Evolutionary conservation across 257 asterid species (phyloP), one percentile per base, ranked within the genome.

Genomic region (Lycium ferocissimum): DNA sequence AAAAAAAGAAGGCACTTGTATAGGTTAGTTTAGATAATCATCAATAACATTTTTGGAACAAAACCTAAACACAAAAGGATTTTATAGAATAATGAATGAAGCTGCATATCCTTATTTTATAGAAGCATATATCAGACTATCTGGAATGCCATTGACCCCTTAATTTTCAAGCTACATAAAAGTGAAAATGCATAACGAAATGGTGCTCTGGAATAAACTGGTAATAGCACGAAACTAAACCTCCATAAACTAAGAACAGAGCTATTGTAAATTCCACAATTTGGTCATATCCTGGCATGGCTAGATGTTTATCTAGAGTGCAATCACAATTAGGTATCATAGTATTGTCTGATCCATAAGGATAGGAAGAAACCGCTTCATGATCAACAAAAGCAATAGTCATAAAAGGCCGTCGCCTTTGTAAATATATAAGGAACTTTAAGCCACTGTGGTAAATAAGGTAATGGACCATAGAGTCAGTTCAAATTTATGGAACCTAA

Each of bases 1-100:
- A 11, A 65, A 9, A 82, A 83, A 85, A 17, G 35, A 85, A 17
- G 35, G 63, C 72, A 53, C 47, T 78, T 78, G 65, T 26, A 53
- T 51, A 26, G 49, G 26, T 78, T 75, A 49, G 81, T 22, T 26
- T 78, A 51, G 22, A 26, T 14, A 26, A 51, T 76, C 63, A 76
- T 51, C 82, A 47, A 37, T 1, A 76, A 26, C 47, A 76, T 51
- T 22, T 75, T 49, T 76, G 82, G 82, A 51, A 51, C 82, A 76
- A 51, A 76, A 2, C 56, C 5, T 7, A 22, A 14, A 7, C 26
- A 22, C 15, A 26, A 76, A 76, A 22, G 43, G 9, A 65, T 65
- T 26, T 3, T 1, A 22, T 63, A 3, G 40, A 63, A 22, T 63
- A 40, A 63, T 63, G 70, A 8, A 63, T 63, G 14, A 18, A 58